Conservation (phyloP, 768 basidiomycete species). For the Calocera viscosa region DNA sequence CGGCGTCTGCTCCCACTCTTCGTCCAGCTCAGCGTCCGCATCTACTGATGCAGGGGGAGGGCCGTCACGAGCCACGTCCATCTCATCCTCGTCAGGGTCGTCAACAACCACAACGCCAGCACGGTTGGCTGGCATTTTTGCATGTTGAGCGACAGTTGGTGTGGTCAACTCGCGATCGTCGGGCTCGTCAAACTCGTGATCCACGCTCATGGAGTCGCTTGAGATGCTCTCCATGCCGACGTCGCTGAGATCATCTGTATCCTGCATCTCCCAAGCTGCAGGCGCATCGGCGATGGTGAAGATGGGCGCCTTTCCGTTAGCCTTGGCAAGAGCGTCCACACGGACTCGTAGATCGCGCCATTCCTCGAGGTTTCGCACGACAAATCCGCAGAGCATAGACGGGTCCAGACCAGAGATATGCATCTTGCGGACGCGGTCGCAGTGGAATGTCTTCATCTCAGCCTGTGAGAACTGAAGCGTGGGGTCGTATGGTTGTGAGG, state of each 20-base stretch:
- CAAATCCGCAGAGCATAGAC: constrained; percentile 91
- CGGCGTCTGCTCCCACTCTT: neutral
- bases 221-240: constrained; percentile 7
- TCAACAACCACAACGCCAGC: neutral
- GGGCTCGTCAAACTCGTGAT: constrained; percentile 8
- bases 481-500: neutral
- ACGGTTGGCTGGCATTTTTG: neutral
- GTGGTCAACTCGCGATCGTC: neutral
- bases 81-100: neutral
- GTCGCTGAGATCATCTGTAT: neutral
- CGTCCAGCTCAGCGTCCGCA: neutral
- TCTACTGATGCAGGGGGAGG: neutral
- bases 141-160: neutral
- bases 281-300: constrained; percentile 3
- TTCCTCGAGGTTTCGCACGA: constrained; percentile 69
- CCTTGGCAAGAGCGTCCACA: constrained; percentile 32
- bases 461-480: constrained; percentile 49
- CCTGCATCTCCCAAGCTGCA: neutral
- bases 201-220: constrained; percentile 3
- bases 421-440: constrained; percentile 95
- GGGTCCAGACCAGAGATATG: constrained; percentile 80
- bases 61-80: neutral
- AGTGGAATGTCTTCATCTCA: constrained; percentile 85
- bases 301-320: neutral
- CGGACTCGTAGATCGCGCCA: constrained; percentile 70